phyloP scores from a whole-genome alignment of 441 rosid genomes.

The Syzygium syzygioides region DNA sequence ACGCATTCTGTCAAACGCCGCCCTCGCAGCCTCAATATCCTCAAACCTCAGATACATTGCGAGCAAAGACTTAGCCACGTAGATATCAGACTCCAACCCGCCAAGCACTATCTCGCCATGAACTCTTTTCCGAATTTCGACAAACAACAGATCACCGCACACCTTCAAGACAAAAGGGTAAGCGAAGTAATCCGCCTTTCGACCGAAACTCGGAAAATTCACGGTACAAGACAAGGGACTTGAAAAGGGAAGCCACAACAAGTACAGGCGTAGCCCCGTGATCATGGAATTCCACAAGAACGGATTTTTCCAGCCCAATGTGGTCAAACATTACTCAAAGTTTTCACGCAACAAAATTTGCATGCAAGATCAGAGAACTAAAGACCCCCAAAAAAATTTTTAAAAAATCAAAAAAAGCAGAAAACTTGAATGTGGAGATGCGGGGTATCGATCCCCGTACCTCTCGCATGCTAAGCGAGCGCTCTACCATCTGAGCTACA shows the following conservation, averaged over 20 bases:
- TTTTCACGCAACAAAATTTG: not conserved
- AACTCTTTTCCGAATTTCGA: slow-evolving; percentile 1
- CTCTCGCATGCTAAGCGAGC: slow-evolving; percentile 15
- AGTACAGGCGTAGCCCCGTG: slow-evolving; percentile 9
- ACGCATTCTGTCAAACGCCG: slow-evolving; percentile 8
- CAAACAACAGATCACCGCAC: slow-evolving; percentile 2
- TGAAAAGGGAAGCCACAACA: not conserved
- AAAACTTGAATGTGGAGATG: not conserved
- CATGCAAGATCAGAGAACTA: not conserved
- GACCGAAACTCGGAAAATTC: slow-evolving; percentile 14
- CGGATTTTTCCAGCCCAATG: slow-evolving; percentile 8
- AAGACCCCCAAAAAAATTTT: not conserved
- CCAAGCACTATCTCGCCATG: not conserved
- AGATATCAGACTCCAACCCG: not conserved
- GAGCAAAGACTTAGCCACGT: slow-evolving; percentile 2
- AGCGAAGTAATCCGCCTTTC: slow-evolving; percentile 13
- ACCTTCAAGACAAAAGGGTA: slow-evolving; percentile 20
- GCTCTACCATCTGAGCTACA: slow-evolving; percentile 13
- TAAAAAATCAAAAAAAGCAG: not conserved
- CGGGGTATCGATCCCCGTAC: slow-evolving; percentile 14
- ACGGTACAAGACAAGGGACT: slow-evolving; percentile 7
- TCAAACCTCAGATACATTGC: slow-evolving; percentile 5
- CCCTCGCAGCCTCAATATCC: not conserved
- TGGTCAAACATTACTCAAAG: slow-evolving; percentile 5
- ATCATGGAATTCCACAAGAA: slow-evolving; percentile 27